Base-by-base conservation (phyloP, 2,329 filamentous ascomycete genomes). In the Monosporascus cannonballus region DNA sequence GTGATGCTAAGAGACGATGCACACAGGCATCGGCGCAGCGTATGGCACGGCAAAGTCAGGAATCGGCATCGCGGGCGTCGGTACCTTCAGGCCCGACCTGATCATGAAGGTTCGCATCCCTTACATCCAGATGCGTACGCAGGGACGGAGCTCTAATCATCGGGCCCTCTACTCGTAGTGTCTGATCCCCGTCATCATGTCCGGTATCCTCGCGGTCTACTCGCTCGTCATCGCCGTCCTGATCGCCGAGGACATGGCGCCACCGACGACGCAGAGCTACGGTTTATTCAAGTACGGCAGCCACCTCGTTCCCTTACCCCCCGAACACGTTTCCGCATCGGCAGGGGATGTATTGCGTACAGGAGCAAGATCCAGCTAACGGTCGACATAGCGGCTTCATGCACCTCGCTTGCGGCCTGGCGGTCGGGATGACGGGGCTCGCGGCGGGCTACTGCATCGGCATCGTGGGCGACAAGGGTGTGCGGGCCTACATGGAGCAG, bases 161-260 rank as follows among this genome's bases (percentile, higher is more conserved):
- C 38, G 20, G 22, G 15, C 14, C 4, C 22, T 20, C 8, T 18
- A 7, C 46, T 14, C 18, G 7, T 63, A 91, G 88, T 92, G 87
- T 53, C 76, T 93, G 50, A 92, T 93, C 62, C 89, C 89, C 57
- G 89, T 94, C 60, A 86, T 99, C 77, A 99, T 99, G 94, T 96
- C 94, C 64, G 94, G 94, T 83, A 99, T 99, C 69, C 90, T 99
- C 67, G 94, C 94, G 54, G 94, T 99, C 61, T 99, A 99, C 76
- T 90, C 92, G 49, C 88, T 99, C 63, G 94, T 99, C 66, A 92
- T 99, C 62, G 89, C 93, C 18, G 94, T 99, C 67, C 83, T 99
- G 62, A 99, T 99, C 70, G 90, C 91, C 52, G 87, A 90, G 72
- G 90, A 96, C 70, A 84, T 97, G 70, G 81, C 79, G 48, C 89